Percentiles rank a stretch among this genome's conserved stretches.
Conservation (phyloP, 805 yeast genomes). For the Saccharomycopsis vini region DNA sequence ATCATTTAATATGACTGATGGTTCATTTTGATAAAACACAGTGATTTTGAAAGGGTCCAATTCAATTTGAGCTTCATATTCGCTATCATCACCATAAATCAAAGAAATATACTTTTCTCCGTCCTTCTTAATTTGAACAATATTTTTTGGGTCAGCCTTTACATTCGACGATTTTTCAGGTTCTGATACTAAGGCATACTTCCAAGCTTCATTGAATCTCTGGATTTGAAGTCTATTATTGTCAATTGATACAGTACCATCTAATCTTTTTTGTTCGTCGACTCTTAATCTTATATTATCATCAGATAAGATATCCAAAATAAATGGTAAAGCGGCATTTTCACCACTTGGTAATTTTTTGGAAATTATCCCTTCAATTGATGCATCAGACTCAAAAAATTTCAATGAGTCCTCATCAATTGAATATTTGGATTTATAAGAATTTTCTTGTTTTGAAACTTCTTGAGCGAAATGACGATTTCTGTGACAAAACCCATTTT, state of each 20-base stretch:
- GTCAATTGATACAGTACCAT: slow-evolving; percentile 21
- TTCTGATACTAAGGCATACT: slow-evolving; percentile 43
- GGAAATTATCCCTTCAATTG: slow-evolving; percentile 36
- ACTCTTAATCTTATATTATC: slow-evolving; percentile 52
- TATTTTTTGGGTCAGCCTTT: slow-evolving; percentile 20
- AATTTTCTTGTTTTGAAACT: slow-evolving; percentile 23
- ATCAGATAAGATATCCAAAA: slow-evolving; percentile 45
- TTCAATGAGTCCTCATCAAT: slow-evolving; percentile 31
- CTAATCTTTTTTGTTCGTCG: slow-evolving; percentile 49
- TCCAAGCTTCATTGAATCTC: slow-evolving; percentile 52
- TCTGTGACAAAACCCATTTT: slow-evolving; percentile 78
- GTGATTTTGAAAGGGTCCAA: slow-evolving; percentile 43
- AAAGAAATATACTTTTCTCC: slow-evolving; percentile 19
- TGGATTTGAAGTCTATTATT: slow-evolving; percentile 29
- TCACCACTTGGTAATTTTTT: slow-evolving; percentile 37
- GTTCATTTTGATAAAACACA: slow-evolving; percentile 36
- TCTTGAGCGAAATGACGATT: slow-evolving; percentile 57
- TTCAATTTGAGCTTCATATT: slow-evolving; percentile 36
- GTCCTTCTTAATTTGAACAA: slow-evolving; percentile 9
- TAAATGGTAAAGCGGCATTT: slow-evolving; percentile 43
- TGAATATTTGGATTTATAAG: slow-evolving; percentile 32
- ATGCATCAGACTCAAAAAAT: slow-evolving; percentile 25
- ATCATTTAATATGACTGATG: slow-evolving; percentile 57
- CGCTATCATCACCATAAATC: slow-evolving; percentile 31
- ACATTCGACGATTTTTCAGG: slow-evolving; percentile 24